Percentiles rank a stretch among this genome's conserved stretches.
Evolutionary conservation across 345 rosid genomes (phyloP).

Genomic region (Punica granatum): DNA sequence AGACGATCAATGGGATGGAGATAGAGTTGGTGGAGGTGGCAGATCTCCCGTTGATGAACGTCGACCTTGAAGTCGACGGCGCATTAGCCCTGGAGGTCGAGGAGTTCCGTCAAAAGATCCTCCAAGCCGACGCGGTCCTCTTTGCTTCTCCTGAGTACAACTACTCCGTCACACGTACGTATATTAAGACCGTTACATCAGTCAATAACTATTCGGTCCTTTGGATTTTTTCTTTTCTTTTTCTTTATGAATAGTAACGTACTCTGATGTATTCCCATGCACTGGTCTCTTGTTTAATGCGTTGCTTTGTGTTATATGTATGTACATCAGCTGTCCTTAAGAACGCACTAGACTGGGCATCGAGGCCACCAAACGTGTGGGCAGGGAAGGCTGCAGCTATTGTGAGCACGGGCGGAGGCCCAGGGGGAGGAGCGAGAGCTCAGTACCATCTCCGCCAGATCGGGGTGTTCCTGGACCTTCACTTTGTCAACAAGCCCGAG

Average conservation of each 20-base stretch:
- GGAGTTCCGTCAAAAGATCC: slow-evolving; percentile 55
- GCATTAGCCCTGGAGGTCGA: slow-evolving; percentile 52
- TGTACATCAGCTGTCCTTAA: slow-evolving; percentile 48
- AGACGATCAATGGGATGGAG: slow-evolving; percentile 39
- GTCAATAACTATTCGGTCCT: neutral
- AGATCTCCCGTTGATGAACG: slow-evolving; percentile 52
- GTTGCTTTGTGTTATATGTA: neutral
- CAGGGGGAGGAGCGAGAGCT: slow-evolving; percentile 47
- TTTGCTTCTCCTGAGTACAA: slow-evolving; percentile 77
- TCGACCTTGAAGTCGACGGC: slow-evolving; percentile 53
- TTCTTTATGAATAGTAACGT: neutral
- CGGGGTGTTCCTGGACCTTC: slow-evolving; percentile 70
- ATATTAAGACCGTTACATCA: neutral
- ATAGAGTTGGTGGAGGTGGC: slow-evolving; percentile 48
- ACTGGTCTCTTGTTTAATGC: too few relatives aligned
- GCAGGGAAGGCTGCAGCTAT: slow-evolving; percentile 81
- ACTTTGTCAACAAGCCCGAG: slow-evolving; percentile 83
- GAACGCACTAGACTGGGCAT: slow-evolving; percentile 85
- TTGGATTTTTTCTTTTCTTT: neutral
- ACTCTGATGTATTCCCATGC: too few relatives aligned
- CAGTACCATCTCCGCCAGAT: slow-evolving; percentile 81
- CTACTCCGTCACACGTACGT: slow-evolving; percentile 50
- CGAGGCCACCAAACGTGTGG: slow-evolving; percentile 65
- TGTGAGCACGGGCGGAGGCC: slow-evolving; percentile 44
- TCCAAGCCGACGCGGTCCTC: slow-evolving; percentile 47